Base-by-base conservation (phyloP, 2,329 filamentous ascomycete species). In the Aspergillus sp. region DNA sequence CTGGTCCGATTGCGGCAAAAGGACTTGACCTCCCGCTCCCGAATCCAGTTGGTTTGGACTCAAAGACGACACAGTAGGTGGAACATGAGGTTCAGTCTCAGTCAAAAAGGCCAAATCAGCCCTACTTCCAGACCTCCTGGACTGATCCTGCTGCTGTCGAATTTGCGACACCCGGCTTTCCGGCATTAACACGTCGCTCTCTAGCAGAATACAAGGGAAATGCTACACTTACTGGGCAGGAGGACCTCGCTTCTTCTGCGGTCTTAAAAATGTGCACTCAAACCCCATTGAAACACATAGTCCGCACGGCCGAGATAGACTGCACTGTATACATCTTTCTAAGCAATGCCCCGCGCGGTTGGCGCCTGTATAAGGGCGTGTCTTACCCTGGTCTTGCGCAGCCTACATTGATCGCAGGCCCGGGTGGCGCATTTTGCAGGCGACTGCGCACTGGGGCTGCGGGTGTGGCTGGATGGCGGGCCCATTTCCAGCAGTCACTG, bases 371-470 rank as follows among this genome's bases (percentile, higher is more conserved):
- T 13, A 42, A 37, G 7, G 27, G 9, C 9, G 27, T 8, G 27
- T 30, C 27, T 56, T 66, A 67, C 72, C 72, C 69, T 78, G 66
- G 67, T 73, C 63, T 71, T 75, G 59, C 70, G 69, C 34, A 74
- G 66, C 56, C 74, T 76, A 69, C 75, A 78, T 54, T 76, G 73
- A 58, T 78, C 75, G 59, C 75, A 78, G 1, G 75, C 75, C n/a
- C 75, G 61, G 58, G 70, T 71, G 11, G 69, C 69, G 33, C 50
- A 52, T 37, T 52, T 52, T 15, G 41, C 15, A 2, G 40, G 40
- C 22, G 40, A 13, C 15, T 52, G 50, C 11, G 24, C 30, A 19
- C 40, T 46, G 40, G 27, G 24, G 30, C 27, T 44, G n/a, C 41
- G 50, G 22, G 40, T 11, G 2, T 42, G 40, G 20, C 40, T 40